Percentiles rank a stretch among this genome's conserved stretches.
Conservation (phyloP, 305 asterid species). For the Plantago coronopus region DNA sequence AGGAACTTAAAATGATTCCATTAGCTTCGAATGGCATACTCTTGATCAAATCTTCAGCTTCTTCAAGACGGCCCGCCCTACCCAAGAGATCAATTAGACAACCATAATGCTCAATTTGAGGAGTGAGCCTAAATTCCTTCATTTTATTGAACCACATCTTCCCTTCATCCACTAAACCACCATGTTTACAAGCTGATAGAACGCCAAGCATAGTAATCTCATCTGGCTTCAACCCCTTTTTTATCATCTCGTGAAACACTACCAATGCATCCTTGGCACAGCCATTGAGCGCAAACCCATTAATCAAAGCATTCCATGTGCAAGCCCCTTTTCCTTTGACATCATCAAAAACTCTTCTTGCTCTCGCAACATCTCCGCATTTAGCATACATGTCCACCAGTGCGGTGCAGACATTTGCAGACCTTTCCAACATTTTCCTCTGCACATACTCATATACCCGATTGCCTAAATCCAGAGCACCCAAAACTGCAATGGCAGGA, state of each 20-base stretch:
- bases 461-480: constrained; percentile 75
- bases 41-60: constrained; percentile 14
- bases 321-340: constrained; percentile 44
- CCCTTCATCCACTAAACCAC: constrained; percentile 89
- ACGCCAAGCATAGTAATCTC: constrained; percentile 76
- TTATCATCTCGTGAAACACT: constrained; percentile 55
- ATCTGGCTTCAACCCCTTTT: constrained; percentile 45
- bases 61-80: constrained; percentile 50
- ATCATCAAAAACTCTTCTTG: constrained; percentile 53
- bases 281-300: constrained; percentile 86
- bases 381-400: constrained; percentile 85
- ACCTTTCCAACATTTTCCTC: constrained; percentile 56
- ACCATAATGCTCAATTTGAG: constrained; percentile 73
- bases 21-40: constrained; percentile 81
- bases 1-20: constrained; percentile 71
- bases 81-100: constrained; percentile 81
- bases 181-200: constrained; percentile 86
- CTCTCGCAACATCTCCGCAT: constrained; percentile 69
- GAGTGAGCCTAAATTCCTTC: constrained; percentile 48
- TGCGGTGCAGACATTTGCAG: constrained; percentile 71
- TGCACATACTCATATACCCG: constrained; percentile 57
- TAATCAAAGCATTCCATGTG: constrained; percentile 85
- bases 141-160: constrained; percentile 63
- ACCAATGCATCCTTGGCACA: constrained; percentile 62
- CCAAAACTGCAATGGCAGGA: constrained; percentile 88